Conservation (phyloP, 148 eudicot species). For the Rheum nobile region DNA sequence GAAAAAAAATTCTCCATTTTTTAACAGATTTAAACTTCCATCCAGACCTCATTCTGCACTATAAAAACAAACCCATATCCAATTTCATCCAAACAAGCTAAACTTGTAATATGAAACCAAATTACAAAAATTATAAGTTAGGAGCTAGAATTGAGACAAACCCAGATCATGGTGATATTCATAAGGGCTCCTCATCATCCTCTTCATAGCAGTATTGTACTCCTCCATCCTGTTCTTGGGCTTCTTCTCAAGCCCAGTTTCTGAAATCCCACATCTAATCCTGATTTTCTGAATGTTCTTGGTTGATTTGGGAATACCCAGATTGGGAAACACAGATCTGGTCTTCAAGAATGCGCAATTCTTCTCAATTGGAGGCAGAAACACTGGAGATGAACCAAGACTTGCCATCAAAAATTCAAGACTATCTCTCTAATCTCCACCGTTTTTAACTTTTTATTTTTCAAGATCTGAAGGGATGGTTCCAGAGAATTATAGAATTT, state of each 20-base stretch:
- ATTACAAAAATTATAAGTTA: not conserved
- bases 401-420: constrained; percentile 26
- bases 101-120: not conserved
- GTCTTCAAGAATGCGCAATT: constrained; percentile 2
- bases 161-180: constrained; percentile 98
- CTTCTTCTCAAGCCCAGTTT: constrained; percentile 27
- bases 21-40: not conserved
- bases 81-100: not conserved
- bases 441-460: not conserved
- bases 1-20: not conserved
- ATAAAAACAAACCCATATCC: too few relatives aligned
- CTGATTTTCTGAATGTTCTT: constrained; percentile 8
- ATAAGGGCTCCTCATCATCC: constrained; percentile 86
- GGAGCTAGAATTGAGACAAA: constrained; percentile 18
- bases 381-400: constrained; percentile 15
- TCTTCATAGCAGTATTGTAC: constrained; percentile 76
- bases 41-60: not conserved
- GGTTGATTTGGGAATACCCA: constrained; percentile 11
- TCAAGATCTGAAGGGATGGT: not conserved
- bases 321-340: constrained; percentile 7
- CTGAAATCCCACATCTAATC: constrained; percentile 34
- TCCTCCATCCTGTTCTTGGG: constrained; percentile 51
- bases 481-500: not conserved
- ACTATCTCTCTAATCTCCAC: not conserved
- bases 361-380: constrained; percentile 16